Percentiles rank a stretch among this genome's conserved stretches.
Evolutionary conservation across 139 green algal species (phyloP).

Genomic region (Tetradesmus obliquus): DNA sequence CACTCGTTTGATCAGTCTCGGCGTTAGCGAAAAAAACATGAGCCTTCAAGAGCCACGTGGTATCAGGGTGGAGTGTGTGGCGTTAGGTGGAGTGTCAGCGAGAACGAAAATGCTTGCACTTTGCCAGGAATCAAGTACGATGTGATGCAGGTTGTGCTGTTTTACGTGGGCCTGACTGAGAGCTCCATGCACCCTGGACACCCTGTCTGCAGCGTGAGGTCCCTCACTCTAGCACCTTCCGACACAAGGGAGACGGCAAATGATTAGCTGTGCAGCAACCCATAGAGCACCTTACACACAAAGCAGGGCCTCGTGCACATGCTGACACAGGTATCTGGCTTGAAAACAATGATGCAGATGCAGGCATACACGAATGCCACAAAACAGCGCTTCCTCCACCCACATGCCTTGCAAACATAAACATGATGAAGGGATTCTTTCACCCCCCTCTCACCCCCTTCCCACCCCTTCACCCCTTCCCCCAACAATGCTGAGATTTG

Average conservation of each 20-base stretch:
- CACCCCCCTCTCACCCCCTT: no score
- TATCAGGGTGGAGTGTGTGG: neutral
- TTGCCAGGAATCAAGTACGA: no score
- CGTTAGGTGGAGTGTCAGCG: neutral
- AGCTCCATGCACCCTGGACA: neutral
- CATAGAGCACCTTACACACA: neutral
- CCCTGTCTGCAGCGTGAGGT: neutral
- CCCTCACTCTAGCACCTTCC: neutral
- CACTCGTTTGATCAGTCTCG: neutral
- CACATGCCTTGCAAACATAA: neutral
- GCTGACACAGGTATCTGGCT: neutral
- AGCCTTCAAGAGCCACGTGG: neutral
- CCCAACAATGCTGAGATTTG: neutral
- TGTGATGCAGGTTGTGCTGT: no score
- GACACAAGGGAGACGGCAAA: no score
- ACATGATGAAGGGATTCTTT: neutral
- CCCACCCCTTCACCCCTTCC: neutral
- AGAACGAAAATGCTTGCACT: no score
- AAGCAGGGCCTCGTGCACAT: neutral
- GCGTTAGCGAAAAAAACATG: neutral
- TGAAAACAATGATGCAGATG: neutral
- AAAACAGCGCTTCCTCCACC: neutral
- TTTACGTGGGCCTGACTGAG: no score
- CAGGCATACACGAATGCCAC: neutral
- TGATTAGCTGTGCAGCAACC: no score